Conservation (phyloP, 2,329 filamentous ascomycete species). For the Scytalidium sp. region DNA sequence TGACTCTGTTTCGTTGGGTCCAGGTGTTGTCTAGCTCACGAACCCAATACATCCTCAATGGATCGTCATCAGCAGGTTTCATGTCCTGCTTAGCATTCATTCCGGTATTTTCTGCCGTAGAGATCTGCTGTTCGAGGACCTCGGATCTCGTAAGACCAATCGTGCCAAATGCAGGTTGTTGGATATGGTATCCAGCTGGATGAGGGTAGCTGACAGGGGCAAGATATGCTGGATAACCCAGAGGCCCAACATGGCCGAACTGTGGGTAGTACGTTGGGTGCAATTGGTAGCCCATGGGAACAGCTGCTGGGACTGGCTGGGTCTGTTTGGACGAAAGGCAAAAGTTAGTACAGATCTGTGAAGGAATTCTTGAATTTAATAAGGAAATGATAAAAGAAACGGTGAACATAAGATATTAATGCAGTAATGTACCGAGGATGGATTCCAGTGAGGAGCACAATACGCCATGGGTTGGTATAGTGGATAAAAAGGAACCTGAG, state of each 20-base stretch:
- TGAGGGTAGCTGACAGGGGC: background rate
- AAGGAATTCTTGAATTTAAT: background rate
- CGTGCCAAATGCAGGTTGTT: constrained; percentile 13
- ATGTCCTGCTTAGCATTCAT: constrained; percentile 48
- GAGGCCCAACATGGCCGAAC: background rate
- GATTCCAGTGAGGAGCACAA: background rate
- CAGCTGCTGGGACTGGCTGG: background rate
- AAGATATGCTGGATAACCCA: background rate
- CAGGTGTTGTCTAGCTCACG: constrained; percentile 59
- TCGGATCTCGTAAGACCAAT: constrained; percentile 18
- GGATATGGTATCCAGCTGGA: constrained; percentile 8
- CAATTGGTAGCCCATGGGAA: background rate
- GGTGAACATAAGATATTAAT: too few species aligned
- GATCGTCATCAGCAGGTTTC: constrained; percentile 59
- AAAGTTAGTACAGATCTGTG: background rate
- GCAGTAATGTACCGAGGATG: too few species aligned
- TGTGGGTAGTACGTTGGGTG: background rate
- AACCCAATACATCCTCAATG: constrained; percentile 58
- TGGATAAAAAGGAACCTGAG: background rate
- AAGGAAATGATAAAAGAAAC: too few species aligned
- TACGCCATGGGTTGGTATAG: background rate
- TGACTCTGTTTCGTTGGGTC: constrained; percentile 56
- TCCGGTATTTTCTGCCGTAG: constrained; percentile 13
- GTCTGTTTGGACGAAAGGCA: background rate
- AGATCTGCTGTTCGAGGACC: constrained; percentile 20